Conservation (phyloP, 495 filamentous ascomycete genomes). For the Podospora anserina region DNA sequence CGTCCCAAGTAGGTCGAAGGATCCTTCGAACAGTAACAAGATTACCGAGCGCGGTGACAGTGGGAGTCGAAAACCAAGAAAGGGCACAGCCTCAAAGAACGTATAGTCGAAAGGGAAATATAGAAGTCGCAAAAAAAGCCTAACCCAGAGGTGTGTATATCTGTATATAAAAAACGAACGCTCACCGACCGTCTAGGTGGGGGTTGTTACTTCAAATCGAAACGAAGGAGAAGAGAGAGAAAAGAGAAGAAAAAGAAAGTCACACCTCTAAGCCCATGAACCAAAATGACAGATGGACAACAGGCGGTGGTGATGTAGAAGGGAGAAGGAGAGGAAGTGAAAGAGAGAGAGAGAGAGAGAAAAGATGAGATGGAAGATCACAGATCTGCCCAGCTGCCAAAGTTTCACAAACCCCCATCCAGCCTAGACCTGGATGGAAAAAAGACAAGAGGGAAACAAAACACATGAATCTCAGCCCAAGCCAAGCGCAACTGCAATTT, state of each 20-base stretch:
- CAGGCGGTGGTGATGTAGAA: conserved; percentile 9
- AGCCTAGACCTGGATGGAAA: neutral
- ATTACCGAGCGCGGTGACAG: neutral
- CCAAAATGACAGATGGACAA: neutral
- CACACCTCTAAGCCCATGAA: neutral
- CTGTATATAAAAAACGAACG: neutral
- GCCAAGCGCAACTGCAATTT: conserved; percentile 12
- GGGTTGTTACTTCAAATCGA: neutral
- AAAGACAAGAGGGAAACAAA: conserved; percentile 1
- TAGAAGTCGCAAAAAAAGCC: neutral
- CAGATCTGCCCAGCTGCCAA: neutral
- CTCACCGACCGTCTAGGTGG: conserved; percentile 3
- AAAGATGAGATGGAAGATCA: neutral
- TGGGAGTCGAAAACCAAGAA: neutral
- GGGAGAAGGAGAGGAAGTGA: neutral
- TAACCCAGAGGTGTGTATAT: neutral
- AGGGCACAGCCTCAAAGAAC: conserved; percentile 5
- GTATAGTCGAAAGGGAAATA: neutral
- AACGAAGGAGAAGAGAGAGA: neutral
- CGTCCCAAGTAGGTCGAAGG: neutral
- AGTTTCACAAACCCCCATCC: neutral
- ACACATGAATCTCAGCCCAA: neutral
- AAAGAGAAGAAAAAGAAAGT: neutral
- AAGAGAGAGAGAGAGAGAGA: neutral
- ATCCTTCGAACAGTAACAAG: neutral